A percentile compares a stretch with the other conserved stretches of the same genome.
Evolutionary conservation across 2,329 filamentous ascomycete genomes (phyloP).

Genomic region (Paecilomyces dactylethromorphus): DNA sequence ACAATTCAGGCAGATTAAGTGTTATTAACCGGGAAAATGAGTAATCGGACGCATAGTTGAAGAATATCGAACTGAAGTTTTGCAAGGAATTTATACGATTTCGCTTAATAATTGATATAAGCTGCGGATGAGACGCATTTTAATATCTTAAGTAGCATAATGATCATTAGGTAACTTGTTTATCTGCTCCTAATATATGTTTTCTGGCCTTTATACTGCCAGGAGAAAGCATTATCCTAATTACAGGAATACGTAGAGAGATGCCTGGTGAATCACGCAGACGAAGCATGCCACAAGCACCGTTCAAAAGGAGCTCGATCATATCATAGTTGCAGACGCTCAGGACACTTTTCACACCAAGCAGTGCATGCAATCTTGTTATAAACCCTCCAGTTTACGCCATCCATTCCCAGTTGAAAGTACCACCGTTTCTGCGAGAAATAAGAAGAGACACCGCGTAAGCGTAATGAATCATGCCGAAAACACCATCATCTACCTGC

Average conservation of each 20-base stretch:
- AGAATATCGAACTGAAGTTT: not conserved
- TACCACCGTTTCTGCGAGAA: not conserved
- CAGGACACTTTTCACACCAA: not conserved
- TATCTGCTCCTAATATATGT: not conserved
- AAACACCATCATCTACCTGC: constrained; percentile 23
- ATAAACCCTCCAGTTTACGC: not conserved
- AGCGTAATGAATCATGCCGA: not conserved
- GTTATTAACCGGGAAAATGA: not conserved
- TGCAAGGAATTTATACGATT: not conserved
- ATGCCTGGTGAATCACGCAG: not conserved
- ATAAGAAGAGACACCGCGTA: not conserved
- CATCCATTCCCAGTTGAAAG: not conserved
- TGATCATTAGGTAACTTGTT: not conserved
- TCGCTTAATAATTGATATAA: not conserved
- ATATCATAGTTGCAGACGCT: not conserved
- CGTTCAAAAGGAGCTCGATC: not conserved
- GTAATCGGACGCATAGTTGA: not conserved
- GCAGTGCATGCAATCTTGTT: not conserved
- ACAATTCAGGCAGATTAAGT: not conserved
- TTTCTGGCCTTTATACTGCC: not conserved
- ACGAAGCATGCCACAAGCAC: not conserved
- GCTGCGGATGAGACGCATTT: not conserved
- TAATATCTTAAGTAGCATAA: not conserved
- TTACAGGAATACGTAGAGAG: not conserved
- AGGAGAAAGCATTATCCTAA: not conserved